Conservation (phyloP, 192 early-diverging fungal genomes). For the Umbelopsis ramanniana region DNA sequence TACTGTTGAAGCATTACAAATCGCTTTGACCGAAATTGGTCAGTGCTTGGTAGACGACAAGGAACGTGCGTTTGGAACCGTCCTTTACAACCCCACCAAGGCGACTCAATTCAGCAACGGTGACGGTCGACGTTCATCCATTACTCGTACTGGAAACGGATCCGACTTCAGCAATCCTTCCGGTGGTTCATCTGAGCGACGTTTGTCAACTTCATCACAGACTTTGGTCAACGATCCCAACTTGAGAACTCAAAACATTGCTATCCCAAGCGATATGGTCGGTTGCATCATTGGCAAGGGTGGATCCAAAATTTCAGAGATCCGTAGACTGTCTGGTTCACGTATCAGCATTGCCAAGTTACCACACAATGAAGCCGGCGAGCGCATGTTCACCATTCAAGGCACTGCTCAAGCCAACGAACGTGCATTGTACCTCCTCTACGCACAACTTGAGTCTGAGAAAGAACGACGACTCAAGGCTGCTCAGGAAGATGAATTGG, state of each 20-base stretch:
- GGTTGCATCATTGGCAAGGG: slow-evolving; percentile 97
- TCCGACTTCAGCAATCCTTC: slow-evolving; percentile 48
- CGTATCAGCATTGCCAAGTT: slow-evolving; percentile 91
- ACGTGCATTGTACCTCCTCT: slow-evolving; percentile 89
- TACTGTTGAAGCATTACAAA: slow-evolving; percentile 78
- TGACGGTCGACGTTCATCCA: slow-evolving; percentile 34
- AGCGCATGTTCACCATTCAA: slow-evolving; percentile 91
- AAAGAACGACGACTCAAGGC: slow-evolving; percentile 74
- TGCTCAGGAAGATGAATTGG: slow-evolving; percentile 42
- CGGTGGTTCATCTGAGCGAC: slow-evolving; percentile 26
- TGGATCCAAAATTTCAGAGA: slow-evolving; percentile 82
- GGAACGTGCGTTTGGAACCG: slow-evolving; percentile 81
- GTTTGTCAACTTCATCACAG: slow-evolving; percentile 36
- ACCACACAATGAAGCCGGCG: slow-evolving; percentile 76
- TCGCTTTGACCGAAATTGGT: slow-evolving; percentile 86
- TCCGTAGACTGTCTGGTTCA: slow-evolving; percentile 77
- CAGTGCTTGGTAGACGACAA: slow-evolving; percentile 84
- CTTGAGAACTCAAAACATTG: slow-evolving; percentile 84
- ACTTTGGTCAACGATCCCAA: slow-evolving; percentile 46
- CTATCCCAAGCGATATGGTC: slow-evolving; percentile 94
- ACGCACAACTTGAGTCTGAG: slow-evolving; percentile 88
- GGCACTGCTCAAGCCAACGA: slow-evolving; percentile 88
- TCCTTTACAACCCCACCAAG: slow-evolving; percentile 81
- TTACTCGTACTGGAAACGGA: slow-evolving; percentile 61
- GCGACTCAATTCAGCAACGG: slow-evolving; percentile 30